These are phyloP conservation scores for Botrytis porri DNA, from an alignment of 2,329 filamentous ascomycete genomes.

Conservation along the genomic window DNA sequence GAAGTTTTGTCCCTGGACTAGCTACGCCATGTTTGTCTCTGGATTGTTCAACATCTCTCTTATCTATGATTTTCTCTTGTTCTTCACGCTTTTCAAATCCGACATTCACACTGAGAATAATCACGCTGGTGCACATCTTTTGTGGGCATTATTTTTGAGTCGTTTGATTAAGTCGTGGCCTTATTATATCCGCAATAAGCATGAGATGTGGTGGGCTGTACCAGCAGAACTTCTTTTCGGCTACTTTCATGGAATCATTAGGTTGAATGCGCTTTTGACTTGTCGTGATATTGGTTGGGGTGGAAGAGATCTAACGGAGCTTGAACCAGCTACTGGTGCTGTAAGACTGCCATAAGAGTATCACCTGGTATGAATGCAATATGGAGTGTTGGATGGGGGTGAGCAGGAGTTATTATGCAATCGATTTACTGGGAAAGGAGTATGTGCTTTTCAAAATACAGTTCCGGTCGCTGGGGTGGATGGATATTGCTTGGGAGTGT, in stretches of 20 bases:
- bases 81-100: slow-evolving; percentile 30
- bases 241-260: neutral
- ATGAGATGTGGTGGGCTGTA: neutral
- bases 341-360: neutral
- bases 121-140: neutral
- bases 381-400: neutral
- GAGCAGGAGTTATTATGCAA: neutral
- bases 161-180: neutral
- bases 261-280: neutral
- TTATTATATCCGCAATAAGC: neutral
- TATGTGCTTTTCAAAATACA: neutral
- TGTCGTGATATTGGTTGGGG: neutral
- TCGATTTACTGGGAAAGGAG: neutral
- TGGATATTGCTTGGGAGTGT: neutral
- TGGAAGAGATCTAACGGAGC: neutral
- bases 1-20: slow-evolving; percentile 48
- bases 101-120: neutral
- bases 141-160: neutral
- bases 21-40: slow-evolving; percentile 55
- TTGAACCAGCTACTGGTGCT: neutral
- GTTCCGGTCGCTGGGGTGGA: neutral
- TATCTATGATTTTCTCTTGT: slow-evolving; percentile 48
- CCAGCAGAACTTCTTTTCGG: neutral
- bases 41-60: slow-evolving; percentile 55
- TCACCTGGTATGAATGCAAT: neutral